Conservation (phyloP, 164 flowering plant species). For the Stephania japonica region DNA sequence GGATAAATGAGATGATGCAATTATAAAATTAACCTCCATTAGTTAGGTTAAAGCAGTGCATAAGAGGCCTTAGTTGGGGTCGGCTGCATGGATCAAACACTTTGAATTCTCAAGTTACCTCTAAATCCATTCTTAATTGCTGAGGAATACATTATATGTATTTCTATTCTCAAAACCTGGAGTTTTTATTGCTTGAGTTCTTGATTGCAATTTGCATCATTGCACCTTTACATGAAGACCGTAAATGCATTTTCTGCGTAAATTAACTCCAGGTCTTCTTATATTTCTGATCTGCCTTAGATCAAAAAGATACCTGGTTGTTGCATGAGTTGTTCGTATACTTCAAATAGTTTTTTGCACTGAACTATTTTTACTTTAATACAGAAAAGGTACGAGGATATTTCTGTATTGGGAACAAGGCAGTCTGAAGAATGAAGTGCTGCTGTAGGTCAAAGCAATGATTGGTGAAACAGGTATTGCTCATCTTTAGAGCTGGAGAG, state of each 20-base stretch:
- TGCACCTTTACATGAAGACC: neutral
- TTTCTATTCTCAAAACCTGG: neutral
- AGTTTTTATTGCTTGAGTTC: neutral
- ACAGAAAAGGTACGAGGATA: conserved; percentile 57
- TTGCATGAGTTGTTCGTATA: neutral
- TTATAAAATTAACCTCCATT: too few relatives aligned
- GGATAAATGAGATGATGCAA: too few relatives aligned
- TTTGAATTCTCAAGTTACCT: too few relatives aligned
- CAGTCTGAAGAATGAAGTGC: conserved; percentile 34
- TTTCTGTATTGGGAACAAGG: conserved; percentile 49
- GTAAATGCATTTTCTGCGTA: neutral
- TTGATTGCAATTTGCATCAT: neutral
- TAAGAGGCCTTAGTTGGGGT: too few relatives aligned
- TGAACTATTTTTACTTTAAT: conserved; percentile 2
- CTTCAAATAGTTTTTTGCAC: neutral
- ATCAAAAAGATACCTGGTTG: neutral
- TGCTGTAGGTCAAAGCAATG: neutral
- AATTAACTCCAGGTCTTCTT: neutral
- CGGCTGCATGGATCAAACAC: too few relatives aligned
- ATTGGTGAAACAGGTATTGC: neutral
- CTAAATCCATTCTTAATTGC: too few relatives aligned
- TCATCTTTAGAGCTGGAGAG: neutral
- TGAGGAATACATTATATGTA: too few relatives aligned
- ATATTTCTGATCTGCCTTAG: neutral
- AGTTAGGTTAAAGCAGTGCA: too few relatives aligned